These are phyloP conservation scores for Imleria badia DNA, from an alignment of 768 basidiomycete species.

Conservation along the genomic window DNA sequence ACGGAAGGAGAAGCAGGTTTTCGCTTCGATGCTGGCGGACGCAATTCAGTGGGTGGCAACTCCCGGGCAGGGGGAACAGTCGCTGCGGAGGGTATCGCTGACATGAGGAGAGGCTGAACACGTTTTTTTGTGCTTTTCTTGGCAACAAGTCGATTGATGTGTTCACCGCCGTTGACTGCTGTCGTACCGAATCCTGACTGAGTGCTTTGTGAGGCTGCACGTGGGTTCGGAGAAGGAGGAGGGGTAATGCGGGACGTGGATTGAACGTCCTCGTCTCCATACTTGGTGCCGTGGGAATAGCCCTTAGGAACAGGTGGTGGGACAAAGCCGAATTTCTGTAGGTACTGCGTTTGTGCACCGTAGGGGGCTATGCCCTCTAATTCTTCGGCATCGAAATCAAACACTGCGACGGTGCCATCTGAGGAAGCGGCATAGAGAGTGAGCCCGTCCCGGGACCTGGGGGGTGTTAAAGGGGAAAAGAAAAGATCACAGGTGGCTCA, in stretches of 20 bases:
- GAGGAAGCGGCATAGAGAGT: conserved; percentile 94
- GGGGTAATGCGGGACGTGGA: conserved; percentile 41
- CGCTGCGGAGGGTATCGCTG: conserved; percentile 38
- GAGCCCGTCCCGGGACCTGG: conserved; percentile 89
- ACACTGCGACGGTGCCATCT: conserved; percentile 90
- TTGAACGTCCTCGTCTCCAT: conserved; percentile 20
- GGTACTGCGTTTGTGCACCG: conserved; percentile 72
- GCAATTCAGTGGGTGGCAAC: conserved; percentile 10
- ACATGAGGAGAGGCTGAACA: conserved; percentile 45
- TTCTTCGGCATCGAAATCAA: conserved; percentile 79
- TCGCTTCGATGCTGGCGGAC: conserved; percentile 27
- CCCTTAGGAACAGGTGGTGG: conserved; percentile 68
- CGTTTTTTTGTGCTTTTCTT: conserved; percentile 74
- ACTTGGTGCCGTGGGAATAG: conserved; percentile 53
- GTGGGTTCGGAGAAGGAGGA: conserved; percentile 46
- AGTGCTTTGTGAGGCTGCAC: conserved; percentile 30
- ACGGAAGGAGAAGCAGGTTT: conserved; percentile 28
- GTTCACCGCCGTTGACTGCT: conserved; percentile 49
- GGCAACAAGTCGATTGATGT: conserved; percentile 71
- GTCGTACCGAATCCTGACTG: conserved; percentile 42
- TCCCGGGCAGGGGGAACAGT: conserved; percentile 16
- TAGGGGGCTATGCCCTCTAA: conserved; percentile 78
- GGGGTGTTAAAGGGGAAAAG: conserved; percentile 5
- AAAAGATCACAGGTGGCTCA: conserved; percentile 36
- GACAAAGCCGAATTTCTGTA: conserved; percentile 77